These are phyloP conservation scores for Lentinus tigrinus DNA, from an alignment of 768 basidiomycete species.

Conservation along the genomic window DNA sequence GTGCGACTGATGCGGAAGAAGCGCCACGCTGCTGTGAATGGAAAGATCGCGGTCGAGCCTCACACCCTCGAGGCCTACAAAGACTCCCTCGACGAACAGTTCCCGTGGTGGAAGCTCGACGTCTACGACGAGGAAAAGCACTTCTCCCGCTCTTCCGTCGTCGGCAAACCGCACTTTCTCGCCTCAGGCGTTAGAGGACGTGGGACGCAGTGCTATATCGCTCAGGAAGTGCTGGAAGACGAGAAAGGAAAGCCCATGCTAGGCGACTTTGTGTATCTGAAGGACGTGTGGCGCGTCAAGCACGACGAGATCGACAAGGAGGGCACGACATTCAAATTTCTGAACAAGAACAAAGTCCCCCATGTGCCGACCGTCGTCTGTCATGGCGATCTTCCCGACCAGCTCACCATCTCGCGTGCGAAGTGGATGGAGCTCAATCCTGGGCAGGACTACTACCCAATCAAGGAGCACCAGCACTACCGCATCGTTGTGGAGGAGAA, in stretches of 20 bases:
- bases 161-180: no score
- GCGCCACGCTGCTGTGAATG: no score
- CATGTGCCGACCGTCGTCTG: neutral
- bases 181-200: no score
- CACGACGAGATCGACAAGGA: neutral
- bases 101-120: no score
- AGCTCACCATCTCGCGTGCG: neutral
- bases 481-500: slow-evolving; percentile 1
- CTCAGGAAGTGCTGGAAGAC: no score
- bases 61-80: no score
- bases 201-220: no score
- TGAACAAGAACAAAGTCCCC: neutral
- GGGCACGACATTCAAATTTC: neutral
- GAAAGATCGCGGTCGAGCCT: no score
- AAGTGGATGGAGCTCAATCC: neutral
- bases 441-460: neutral
- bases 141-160: no score
- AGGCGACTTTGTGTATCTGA: neutral
- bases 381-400: slow-evolving; percentile 1
- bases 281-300: neutral
- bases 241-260: no score
- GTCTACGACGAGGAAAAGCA: no score
- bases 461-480: neutral
- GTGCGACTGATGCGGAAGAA: neutral
- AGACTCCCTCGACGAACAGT: no score